These are phyloP conservation scores for Vigna hirtella DNA, from an alignment of 306 rosid genomes.

Conservation along the genomic window DNA sequence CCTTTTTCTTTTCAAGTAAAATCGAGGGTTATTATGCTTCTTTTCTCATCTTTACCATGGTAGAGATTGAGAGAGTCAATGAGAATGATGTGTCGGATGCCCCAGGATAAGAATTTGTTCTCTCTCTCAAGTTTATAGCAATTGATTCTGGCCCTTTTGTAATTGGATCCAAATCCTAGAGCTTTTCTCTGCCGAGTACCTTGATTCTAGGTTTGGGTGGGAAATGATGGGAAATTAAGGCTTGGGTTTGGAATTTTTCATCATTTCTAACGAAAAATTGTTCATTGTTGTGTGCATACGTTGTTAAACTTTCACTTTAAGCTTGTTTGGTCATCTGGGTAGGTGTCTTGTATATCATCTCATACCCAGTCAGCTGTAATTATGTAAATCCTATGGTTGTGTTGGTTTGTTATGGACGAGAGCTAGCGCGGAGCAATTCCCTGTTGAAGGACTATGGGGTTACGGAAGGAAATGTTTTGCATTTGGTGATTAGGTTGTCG, in stretches of 20 bases:
- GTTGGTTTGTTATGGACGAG: constrained; percentile 90
- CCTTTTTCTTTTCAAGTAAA: too few relatives aligned
- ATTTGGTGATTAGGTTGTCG: constrained; percentile 79
- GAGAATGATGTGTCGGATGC: neutral
- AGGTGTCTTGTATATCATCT: neutral
- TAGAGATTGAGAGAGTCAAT: too few relatives aligned
- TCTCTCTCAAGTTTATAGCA: constrained; percentile 33
- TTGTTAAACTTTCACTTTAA: constrained; percentile 32
- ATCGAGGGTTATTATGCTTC: too few relatives aligned
- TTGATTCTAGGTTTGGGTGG: constrained; percentile 17
- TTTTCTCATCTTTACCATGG: too few relatives aligned
- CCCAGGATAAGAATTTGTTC: constrained; percentile 49
- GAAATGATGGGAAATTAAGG: constrained; percentile 57
- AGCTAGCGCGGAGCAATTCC: constrained; percentile 76
- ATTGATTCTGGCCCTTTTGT: constrained; percentile 38
- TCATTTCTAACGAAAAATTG: constrained; percentile 13
- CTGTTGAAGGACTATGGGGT: constrained; percentile 85
- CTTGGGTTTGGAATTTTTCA: constrained; percentile 30
- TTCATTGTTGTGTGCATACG: constrained; percentile 16
- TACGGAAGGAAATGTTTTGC: constrained; percentile 80
- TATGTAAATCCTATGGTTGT: constrained; percentile 42
- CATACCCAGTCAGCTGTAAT: constrained; percentile 47
- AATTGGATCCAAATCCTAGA: constrained; percentile 28
- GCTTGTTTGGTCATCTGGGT: constrained; percentile 54
- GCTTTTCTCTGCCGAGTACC: neutral